Evolutionary conservation across 768 basidiomycete species (phyloP).

Genomic region (Suillus spraguei): DNA sequence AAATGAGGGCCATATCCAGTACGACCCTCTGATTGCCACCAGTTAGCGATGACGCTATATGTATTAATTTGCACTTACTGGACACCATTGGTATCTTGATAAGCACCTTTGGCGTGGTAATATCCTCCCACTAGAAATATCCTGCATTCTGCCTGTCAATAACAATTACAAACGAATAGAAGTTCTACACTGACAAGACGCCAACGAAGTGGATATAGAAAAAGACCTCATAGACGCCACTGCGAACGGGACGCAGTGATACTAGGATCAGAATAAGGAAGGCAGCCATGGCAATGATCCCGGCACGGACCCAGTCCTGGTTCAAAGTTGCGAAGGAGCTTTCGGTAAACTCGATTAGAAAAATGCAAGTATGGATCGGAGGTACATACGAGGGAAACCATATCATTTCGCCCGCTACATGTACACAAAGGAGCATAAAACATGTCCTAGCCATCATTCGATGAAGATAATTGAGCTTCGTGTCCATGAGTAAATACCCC

Average conservation of each 20-base stretch:
- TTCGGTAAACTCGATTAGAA: background rate
- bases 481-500: background rate
- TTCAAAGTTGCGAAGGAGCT: constrained; percentile 1
- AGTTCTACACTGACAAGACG: constrained; percentile 37
- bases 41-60: background rate
- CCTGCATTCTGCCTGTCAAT: constrained; percentile 17
- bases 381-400: constrained; percentile 13
- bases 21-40: constrained; percentile 17
- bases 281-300: constrained; percentile 38
- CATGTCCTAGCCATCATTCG: constrained; percentile 51
- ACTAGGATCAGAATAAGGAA: constrained; percentile 46
- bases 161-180: rapidly evolving
- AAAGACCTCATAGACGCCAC: constrained; percentile 53
- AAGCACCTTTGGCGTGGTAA: constrained; percentile 36
- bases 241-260: constrained; percentile 51
- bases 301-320: constrained; percentile 29
- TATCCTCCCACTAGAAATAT: constrained; percentile 42
- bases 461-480: constrained; percentile 45
- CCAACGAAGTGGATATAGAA: constrained; percentile 47
- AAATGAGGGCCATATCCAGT: constrained; percentile 35
- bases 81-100: too few species aligned
- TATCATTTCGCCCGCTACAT: constrained; percentile 33
- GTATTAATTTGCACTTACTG: constrained; percentile 15
- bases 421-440: constrained; percentile 50
- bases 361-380: background rate